Evolutionary conservation across 345 rosid genomes (phyloP).

Genomic region (Populus nigra): DNA sequence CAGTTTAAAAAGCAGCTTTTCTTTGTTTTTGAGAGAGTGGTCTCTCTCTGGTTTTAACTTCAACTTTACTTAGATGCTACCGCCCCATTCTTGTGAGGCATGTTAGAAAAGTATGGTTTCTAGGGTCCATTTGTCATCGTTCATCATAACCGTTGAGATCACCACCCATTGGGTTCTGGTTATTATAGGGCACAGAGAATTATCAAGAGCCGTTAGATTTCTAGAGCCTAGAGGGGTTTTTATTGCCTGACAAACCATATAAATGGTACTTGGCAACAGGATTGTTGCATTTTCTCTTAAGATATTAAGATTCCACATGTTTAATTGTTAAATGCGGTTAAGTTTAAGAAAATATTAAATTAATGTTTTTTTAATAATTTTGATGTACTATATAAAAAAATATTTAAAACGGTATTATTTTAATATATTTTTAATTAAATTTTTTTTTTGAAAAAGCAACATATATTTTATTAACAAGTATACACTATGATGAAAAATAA

Average conservation of each 20-base stretch:
- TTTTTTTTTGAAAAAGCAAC: no score
- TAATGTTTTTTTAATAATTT: no score
- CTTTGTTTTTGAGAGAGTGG: background rate
- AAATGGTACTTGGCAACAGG: background rate
- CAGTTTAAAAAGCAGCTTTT: constrained; percentile 10
- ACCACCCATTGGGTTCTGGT: background rate
- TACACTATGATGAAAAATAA: no score
- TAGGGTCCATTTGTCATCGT: constrained; percentile 1
- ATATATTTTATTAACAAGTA: no score
- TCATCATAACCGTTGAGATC: constrained; percentile 4
- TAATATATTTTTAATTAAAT: no score
- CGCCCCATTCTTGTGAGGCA: background rate
- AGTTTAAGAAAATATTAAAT: no score
- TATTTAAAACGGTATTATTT: no score
- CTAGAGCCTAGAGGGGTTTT: background rate
- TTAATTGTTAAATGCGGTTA: no score
- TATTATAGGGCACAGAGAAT: background rate
- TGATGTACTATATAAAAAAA: no score
- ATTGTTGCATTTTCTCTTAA: background rate
- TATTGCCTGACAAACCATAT: background rate
- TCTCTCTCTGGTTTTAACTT: background rate
- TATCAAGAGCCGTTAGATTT: background rate
- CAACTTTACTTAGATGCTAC: background rate
- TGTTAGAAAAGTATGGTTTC: background rate
- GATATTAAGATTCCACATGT: background rate